Conservation (phyloP, 495 filamentous ascomycete species). For the Schizothecium vesticola region DNA sequence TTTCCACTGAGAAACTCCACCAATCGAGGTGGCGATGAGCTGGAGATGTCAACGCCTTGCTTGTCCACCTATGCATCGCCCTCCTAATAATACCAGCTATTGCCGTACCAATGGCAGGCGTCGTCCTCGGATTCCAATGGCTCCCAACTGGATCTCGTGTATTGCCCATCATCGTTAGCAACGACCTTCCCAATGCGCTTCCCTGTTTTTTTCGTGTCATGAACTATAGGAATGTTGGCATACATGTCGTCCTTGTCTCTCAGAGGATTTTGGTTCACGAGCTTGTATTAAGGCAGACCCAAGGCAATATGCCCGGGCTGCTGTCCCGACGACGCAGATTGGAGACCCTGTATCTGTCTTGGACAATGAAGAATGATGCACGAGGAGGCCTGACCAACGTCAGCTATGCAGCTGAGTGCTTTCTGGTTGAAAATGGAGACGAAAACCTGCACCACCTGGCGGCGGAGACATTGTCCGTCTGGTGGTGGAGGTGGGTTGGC, state of each 20-base stretch:
- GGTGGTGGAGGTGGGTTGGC: no score
- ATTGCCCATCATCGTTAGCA: background rate
- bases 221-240: background rate
- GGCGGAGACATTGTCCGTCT: no score
- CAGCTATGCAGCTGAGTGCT: background rate
- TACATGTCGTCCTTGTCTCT: background rate
- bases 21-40: background rate
- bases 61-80: background rate
- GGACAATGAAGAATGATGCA: background rate
- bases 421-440: background rate
- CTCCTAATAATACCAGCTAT: background rate
- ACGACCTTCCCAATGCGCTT: background rate
- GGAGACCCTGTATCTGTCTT: background rate
- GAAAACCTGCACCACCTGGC: background rate
- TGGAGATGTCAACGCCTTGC: background rate
- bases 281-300: background rate
- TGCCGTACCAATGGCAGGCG: background rate
- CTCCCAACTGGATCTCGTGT: background rate
- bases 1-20: background rate
- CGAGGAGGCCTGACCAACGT: background rate
- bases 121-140: background rate
- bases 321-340: background rate
- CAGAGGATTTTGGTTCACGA: background rate
- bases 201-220: background rate
- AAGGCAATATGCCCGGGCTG: background rate